Conservation (phyloP, 495 filamentous ascomycete genomes). For the Xylaria curta region DNA sequence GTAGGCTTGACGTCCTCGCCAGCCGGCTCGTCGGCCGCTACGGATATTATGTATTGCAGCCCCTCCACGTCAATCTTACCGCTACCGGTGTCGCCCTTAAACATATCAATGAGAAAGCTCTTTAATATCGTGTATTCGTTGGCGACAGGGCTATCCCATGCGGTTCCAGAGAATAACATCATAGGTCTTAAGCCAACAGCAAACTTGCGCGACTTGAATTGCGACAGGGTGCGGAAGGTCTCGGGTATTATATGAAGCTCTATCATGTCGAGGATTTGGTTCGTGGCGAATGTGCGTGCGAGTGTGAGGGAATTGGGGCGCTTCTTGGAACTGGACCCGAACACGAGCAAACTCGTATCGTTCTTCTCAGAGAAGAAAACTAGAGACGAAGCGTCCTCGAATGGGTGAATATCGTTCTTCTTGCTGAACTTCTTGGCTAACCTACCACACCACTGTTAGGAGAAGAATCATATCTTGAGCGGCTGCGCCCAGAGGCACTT, state of each 20-base stretch:
- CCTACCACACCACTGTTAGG: constrained; percentile 8
- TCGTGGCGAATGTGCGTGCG: constrained; percentile 73
- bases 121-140: constrained; percentile 82
- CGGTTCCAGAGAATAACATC: constrained; percentile 82
- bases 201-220: constrained; percentile 84
- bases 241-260: constrained; percentile 80
- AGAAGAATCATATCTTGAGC: neutral
- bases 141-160: constrained; percentile 77
- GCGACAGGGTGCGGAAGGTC: constrained; percentile 66
- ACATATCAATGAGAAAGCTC: constrained; percentile 88
- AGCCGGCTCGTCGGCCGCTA: constrained; percentile 75
- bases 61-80: constrained; percentile 91
- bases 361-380: constrained; percentile 97
- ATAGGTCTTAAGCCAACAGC: constrained; percentile 85
- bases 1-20: constrained; percentile 61
- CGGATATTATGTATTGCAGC: constrained; percentile 82
- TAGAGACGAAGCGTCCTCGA: constrained; percentile 84
- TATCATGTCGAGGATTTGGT: constrained; percentile 90
- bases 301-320: constrained; percentile 87
- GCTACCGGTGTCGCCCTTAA: constrained; percentile 67
- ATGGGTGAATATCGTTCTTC: constrained; percentile 92
- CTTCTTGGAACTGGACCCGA: constrained; percentile 88
- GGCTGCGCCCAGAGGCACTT: neutral
- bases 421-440: constrained; percentile 87
- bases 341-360: constrained; percentile 78